Evolutionary conservation across 2,329 filamentous ascomycete genomes (phyloP).

Genomic region (Cercospora sp.): DNA sequence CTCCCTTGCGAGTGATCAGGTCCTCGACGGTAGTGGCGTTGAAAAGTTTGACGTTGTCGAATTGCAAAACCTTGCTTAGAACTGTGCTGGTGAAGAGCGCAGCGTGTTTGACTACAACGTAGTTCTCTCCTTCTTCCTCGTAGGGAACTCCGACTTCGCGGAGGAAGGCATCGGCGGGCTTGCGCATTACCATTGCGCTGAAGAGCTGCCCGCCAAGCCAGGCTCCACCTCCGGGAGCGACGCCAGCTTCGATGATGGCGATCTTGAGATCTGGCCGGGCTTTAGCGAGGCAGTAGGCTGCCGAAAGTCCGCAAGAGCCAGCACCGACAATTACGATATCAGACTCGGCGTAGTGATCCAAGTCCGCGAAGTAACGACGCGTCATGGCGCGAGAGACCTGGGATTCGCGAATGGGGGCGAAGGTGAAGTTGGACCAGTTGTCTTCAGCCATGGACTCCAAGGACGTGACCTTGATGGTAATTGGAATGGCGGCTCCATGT

Average conservation of each 20-base stretch:
- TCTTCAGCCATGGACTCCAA: slow-evolving; percentile 64
- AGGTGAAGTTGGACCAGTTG: slow-evolving; percentile 80
- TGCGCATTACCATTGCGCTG: slow-evolving; percentile 92
- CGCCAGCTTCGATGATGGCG: slow-evolving; percentile 83
- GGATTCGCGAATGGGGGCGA: slow-evolving; percentile 84
- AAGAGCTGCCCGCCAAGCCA: slow-evolving; percentile 95
- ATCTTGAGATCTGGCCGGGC: slow-evolving; percentile 87
- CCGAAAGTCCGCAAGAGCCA: slow-evolving; percentile 81
- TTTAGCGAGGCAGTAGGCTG: slow-evolving; percentile 81
- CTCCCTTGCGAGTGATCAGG: slow-evolving; percentile 72
- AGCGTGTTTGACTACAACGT: slow-evolving; percentile 91
- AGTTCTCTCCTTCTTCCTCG: slow-evolving; percentile 78
- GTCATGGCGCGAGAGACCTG: slow-evolving; percentile 92
- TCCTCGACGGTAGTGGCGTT: slow-evolving; percentile 93
- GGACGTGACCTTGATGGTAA: slow-evolving; percentile 42
- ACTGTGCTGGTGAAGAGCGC: slow-evolving; percentile 89
- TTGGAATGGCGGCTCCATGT: slow-evolving; percentile 38
- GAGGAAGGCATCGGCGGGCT: slow-evolving; percentile 84
- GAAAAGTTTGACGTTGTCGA: slow-evolving; percentile 95
- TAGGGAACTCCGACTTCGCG: slow-evolving; percentile 78
- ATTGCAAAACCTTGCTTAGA: slow-evolving; percentile 75
- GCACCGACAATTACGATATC: slow-evolving; percentile 93
- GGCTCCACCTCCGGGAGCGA: slow-evolving; percentile 83
- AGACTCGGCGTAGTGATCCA: slow-evolving; percentile 85
- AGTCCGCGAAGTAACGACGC: slow-evolving; percentile 84